Conservation (phyloP, 176 grass and related monocot genomes). For the Aegilops bicornis region DNA sequence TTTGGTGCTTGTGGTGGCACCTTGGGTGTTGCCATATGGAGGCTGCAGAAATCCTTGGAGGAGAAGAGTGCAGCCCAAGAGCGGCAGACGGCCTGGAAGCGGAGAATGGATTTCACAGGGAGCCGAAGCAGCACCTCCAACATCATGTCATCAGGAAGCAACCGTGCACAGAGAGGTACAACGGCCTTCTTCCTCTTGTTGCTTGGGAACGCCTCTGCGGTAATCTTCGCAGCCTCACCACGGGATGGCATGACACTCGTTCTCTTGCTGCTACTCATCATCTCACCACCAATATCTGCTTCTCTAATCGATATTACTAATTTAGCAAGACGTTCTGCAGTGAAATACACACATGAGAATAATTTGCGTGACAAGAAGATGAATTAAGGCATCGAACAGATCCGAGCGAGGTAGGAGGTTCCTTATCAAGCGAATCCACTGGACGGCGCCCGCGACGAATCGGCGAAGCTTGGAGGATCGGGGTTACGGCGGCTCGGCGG, state of each 20-base stretch:
- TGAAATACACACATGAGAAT: not conserved
- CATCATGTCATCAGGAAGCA: constrained; percentile 1
- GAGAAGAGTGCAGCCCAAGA: not conserved
- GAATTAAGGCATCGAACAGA: not conserved
- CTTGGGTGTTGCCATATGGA: not conserved
- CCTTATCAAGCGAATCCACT: not conserved
- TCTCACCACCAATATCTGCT: not conserved
- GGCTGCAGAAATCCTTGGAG: not conserved
- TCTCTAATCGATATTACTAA: not conserved
- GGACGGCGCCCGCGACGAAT: not conserved
- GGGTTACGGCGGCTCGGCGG: not conserved
- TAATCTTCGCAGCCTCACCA: not conserved
- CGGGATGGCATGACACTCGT: not conserved
- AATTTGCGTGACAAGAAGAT: not conserved
- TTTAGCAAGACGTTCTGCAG: not conserved
- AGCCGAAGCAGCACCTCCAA: not conserved
- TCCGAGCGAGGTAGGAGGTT: not conserved
- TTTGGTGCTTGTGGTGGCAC: not conserved
- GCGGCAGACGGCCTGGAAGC: not conserved
- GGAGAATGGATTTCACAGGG: not conserved
- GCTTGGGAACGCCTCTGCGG: not conserved
- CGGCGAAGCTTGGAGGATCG: too few species aligned
- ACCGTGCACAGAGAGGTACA: not conserved
- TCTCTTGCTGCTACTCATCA: not conserved
- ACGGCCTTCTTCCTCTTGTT: not conserved